Conservation (phyloP, 2,329 filamentous ascomycete species). For the Penicillium sp. region DNA sequence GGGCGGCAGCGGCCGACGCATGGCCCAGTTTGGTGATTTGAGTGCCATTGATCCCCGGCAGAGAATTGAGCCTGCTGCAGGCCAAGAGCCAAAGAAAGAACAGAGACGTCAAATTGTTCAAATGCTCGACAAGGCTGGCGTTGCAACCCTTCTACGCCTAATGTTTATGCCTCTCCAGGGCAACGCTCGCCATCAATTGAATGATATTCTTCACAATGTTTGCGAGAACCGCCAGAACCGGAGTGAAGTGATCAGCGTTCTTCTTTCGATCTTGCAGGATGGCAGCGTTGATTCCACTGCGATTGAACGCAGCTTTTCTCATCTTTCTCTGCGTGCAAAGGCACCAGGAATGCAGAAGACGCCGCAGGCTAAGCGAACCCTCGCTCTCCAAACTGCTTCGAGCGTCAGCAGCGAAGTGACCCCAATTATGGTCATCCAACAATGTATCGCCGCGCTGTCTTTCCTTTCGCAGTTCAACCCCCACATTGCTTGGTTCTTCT, state of each 20-base stretch:
- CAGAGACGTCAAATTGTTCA: constrained; percentile 83
- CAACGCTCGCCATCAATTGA: constrained; percentile 77
- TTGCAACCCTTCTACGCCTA: constrained; percentile 92
- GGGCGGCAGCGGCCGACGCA: constrained; percentile 53
- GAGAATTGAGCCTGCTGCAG: constrained; percentile 37
- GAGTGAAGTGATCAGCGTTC: constrained; percentile 85
- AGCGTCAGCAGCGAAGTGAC: constrained; percentile 79
- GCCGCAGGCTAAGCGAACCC: constrained; percentile 70
- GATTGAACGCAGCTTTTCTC: constrained; percentile 91
- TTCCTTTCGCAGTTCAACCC: constrained; percentile 81
- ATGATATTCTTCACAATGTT: constrained; percentile 83
- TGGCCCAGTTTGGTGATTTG: constrained; percentile 53
- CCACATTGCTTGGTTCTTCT: constrained; percentile 85
- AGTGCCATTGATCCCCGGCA: constrained; percentile 36
- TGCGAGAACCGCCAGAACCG: constrained; percentile 97
- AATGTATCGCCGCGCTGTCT: constrained; percentile 82
- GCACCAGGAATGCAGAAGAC: constrained; percentile 76
- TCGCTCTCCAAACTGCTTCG: constrained; percentile 57
- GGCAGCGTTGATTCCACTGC: constrained; percentile 90
- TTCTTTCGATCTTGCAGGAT: constrained; percentile 92
- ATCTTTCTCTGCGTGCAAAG: constrained; percentile 86
- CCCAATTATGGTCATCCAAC: constrained; percentile 90
- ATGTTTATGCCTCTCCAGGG: constrained; percentile 97
- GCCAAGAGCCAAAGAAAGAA: constrained; percentile 57
- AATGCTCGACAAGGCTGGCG: constrained; percentile 93